A percentile compares a stretch with the other conserved stretches of the same genome.
Evolutionary conservation across 179 eudicot species (phyloP).

Genomic region (Amaranthus tricolor): DNA sequence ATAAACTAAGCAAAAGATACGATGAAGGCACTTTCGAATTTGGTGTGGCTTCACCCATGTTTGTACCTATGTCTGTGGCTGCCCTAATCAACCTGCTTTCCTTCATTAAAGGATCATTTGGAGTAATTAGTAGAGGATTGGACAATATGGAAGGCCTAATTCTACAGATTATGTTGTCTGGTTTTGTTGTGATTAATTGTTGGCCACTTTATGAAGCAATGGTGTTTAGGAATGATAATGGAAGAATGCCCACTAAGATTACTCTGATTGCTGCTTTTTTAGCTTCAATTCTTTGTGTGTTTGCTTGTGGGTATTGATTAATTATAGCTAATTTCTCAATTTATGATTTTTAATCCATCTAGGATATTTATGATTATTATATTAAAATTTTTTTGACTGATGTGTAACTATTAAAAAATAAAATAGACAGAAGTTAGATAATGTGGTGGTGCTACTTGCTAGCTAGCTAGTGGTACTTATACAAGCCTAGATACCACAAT

Average conservation of each 20-base stretch:
- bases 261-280: constrained; percentile 31
- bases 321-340: too few species aligned
- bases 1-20: constrained; percentile 52
- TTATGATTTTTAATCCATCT: background rate
- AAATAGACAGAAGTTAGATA: too few species aligned
- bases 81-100: constrained; percentile 50
- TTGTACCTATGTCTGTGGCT: constrained; percentile 40
- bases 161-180: constrained; percentile 44
- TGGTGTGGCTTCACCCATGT: constrained; percentile 25
- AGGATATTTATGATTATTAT: too few species aligned
- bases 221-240: constrained; percentile 47
- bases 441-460: too few species aligned
- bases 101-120: constrained; percentile 29
- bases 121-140: constrained; percentile 14
- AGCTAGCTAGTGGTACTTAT: too few species aligned
- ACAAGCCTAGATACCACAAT: too few species aligned
- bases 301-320: background rate
- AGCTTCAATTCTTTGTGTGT: constrained; percentile 22
- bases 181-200: constrained; percentile 46
- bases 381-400: too few species aligned
- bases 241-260: constrained; percentile 48
- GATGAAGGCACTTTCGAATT: constrained; percentile 63
- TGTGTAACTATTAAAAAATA: too few species aligned
- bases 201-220: constrained; percentile 59
- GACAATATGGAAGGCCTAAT: constrained; percentile 26